phyloP scores from a whole-genome alignment of 2,329 filamentous ascomycete genomes.

The Monilinia aucupariae region DNA sequence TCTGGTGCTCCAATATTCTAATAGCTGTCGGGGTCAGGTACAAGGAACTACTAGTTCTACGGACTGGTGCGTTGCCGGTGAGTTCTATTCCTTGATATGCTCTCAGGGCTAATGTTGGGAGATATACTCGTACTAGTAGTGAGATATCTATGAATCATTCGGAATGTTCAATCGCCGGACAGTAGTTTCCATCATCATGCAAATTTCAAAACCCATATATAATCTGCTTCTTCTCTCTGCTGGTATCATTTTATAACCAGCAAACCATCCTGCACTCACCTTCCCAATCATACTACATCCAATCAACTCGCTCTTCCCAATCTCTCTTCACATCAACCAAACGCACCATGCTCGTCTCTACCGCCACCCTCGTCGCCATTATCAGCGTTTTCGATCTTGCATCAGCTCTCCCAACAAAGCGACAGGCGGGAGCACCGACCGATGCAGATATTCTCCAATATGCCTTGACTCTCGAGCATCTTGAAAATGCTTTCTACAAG shows the following conservation, averaged over 20 bases:
- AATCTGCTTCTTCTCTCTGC: not conserved
- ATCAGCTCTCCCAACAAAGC: slow-evolving; percentile 24
- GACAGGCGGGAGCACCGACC: slow-evolving; percentile 22
- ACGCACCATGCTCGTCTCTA: slow-evolving; percentile 30
- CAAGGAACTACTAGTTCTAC: not conserved
- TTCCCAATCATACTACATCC: not conserved
- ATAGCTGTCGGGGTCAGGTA: not conserved
- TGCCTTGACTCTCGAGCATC: slow-evolving; percentile 49
- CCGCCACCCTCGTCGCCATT: slow-evolving; percentile 20
- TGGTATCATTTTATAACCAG: not conserved
- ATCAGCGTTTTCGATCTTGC: slow-evolving; percentile 16
- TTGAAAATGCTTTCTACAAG: slow-evolving; percentile 60
- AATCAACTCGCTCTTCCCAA: not conserved
- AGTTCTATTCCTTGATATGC: slow-evolving; percentile 1
- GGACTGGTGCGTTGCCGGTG: not conserved
- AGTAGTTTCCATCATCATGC: not conserved
- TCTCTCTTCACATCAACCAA: not conserved
- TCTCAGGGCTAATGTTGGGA: not conserved
- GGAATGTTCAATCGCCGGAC: not conserved
- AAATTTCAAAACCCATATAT: not conserved
- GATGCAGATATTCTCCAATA: slow-evolving; percentile 42
- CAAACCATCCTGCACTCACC: not conserved
- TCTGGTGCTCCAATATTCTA: not conserved
- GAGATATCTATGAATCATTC: not conserved
- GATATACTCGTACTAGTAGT: not conserved